A percentile compares a stretch with the other conserved stretches of the same genome.
These are phyloP conservation scores for Sodiomyces alkalinus DNA, from an alignment of 2,329 filamentous ascomycete species.

Conservation along the genomic window DNA sequence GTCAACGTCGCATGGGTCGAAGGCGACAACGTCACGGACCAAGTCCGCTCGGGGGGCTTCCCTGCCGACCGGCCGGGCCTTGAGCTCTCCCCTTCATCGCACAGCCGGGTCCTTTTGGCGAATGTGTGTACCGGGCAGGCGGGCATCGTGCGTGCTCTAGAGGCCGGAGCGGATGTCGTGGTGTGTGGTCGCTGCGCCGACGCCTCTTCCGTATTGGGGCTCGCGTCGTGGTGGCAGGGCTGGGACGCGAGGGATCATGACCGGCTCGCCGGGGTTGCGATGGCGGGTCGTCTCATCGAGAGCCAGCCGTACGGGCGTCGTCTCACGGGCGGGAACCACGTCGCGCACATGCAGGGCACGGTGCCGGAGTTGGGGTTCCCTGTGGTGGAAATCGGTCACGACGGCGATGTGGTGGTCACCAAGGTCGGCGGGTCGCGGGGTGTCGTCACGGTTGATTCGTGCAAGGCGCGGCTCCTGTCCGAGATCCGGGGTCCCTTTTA, in stretches of 20 bases:
- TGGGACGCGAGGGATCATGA: constrained; percentile 34
- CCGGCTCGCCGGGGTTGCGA: constrained; percentile 29
- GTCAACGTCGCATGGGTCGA: constrained; percentile 20
- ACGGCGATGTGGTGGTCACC: constrained; percentile 19
- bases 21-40: constrained; percentile 20
- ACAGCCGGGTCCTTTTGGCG: constrained; percentile 14
- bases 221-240: constrained; percentile 38
- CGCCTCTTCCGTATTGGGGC: constrained; percentile 37
- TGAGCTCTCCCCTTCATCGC: no score
- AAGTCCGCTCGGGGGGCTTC: constrained; percentile 8
- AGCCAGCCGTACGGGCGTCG: constrained; percentile 37
- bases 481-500: constrained; percentile 32
- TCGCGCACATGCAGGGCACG: constrained; percentile 14
- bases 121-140: constrained; percentile 37
- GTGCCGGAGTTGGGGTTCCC: constrained; percentile 20
- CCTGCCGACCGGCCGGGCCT: constrained; percentile 7
- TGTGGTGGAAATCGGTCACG: constrained; percentile 20
- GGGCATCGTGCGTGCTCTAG: constrained; percentile 27
- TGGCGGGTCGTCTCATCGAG: constrained; percentile 39
- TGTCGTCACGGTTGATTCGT: constrained; percentile 18
- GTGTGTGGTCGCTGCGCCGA: constrained; percentile 33
- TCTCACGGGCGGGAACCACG: constrained; percentile 38
- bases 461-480: constrained; percentile 31
- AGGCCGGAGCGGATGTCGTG: constrained; percentile 28
- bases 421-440: constrained; percentile 19